Evolutionary conservation across 345 rosid species (phyloP).

Genomic region (Hibiscus tridactylites): DNA sequence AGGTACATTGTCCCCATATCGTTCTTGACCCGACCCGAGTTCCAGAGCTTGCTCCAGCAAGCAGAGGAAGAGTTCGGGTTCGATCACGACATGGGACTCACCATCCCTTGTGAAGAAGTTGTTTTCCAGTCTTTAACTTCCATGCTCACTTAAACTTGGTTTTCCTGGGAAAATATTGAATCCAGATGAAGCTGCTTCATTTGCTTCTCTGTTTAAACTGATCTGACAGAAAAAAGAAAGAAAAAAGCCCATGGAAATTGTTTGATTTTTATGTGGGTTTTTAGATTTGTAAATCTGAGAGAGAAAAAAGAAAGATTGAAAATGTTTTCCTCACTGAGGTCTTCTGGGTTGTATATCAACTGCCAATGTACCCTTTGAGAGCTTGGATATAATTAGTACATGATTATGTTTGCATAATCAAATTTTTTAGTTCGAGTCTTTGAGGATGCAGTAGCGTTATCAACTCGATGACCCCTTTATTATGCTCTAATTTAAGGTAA

Average conservation of each 20-base stretch:
- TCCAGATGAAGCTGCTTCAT: conserved; percentile 30
- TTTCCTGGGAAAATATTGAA: background rate
- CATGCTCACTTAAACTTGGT: conserved; percentile 30
- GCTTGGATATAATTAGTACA: background rate
- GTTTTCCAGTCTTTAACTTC: conserved; percentile 62
- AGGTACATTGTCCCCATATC: conserved; percentile 74
- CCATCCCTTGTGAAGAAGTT: conserved; percentile 77
- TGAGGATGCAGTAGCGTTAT: no score
- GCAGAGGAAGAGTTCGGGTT: conserved; percentile 84
- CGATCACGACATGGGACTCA: conserved; percentile 77
- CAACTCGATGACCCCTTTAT: no score
- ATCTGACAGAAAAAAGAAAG: background rate
- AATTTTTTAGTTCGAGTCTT: no score
- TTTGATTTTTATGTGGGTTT: conserved; percentile 20
- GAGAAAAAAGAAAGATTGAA: background rate
- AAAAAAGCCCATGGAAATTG: conserved; percentile 11
- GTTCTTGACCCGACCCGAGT: conserved; percentile 60
- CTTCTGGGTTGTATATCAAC: conserved; percentile 8
- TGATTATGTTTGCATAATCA: no score
- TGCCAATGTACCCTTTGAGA: conserved; percentile 24
- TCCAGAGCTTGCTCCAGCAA: conserved; percentile 54
- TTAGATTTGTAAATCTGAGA: conserved; percentile 23
- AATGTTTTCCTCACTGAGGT: conserved; percentile 22
- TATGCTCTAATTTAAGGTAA: background rate
- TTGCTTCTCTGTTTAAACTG: conserved; percentile 22